Conservation (phyloP, 208 protist species). For the Crithidia thermophila region DNA sequence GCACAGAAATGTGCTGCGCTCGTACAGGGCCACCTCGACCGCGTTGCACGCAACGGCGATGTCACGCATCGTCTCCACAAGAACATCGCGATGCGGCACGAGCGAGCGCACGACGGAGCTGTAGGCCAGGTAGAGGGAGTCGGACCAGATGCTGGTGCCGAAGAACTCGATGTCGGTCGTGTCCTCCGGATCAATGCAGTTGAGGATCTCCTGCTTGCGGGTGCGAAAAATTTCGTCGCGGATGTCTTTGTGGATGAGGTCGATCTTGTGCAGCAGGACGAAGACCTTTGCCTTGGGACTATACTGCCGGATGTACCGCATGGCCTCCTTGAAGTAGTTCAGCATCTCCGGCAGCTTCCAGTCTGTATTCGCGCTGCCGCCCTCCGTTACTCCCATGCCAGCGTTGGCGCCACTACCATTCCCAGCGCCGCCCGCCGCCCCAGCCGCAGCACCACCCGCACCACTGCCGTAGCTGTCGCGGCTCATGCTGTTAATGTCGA, state of each 20-base stretch:
- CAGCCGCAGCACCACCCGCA: too few relatives aligned
- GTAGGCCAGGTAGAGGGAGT: constrained; percentile 97
- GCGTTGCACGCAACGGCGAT: constrained; percentile 96
- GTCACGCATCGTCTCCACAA: constrained; percentile 92
- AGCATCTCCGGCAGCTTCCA: constrained; percentile 94
- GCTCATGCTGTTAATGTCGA: constrained; percentile 97
- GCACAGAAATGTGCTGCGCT: constrained; percentile 97
- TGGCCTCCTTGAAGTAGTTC: constrained; percentile 96
- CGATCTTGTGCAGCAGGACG: constrained; percentile 99
- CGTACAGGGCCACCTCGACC: constrained; percentile 98
- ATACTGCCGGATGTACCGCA: constrained; percentile 96
- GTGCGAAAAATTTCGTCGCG: constrained; percentile 70
- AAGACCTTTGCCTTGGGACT: constrained; percentile 98
- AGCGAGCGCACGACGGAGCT: constrained; percentile 96
- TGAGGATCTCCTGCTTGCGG: constrained; percentile 77
- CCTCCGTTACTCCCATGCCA: constrained; percentile 12
- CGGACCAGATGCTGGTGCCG: constrained; percentile 98
- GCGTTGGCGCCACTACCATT: constrained; percentile 8
- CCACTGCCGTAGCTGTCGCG: constrained; percentile 46
- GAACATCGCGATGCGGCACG: constrained; percentile 95
- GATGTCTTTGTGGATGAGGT: constrained; percentile 88
- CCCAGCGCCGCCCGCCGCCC: background rate
- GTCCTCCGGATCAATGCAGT: constrained; percentile 45
- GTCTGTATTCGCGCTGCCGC: constrained; percentile 50
- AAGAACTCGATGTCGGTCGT: constrained; percentile 94